These are phyloP conservation scores for Monilinia vaccinii-corymbosi DNA, from an alignment of 2,329 filamentous ascomycete genomes.

Conservation along the genomic window DNA sequence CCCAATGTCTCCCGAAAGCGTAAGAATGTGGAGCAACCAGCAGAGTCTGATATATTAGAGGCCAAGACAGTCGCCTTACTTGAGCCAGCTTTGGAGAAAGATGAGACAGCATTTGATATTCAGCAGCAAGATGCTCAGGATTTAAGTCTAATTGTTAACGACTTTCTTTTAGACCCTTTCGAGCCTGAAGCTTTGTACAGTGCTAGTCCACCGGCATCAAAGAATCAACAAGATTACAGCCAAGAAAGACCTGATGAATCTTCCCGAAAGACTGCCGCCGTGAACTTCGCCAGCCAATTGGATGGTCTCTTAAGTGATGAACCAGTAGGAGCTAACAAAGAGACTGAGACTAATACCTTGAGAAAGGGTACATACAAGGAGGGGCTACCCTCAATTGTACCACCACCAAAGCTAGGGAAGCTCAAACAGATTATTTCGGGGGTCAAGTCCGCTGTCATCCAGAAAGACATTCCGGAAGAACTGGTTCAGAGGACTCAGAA, in stretches of 20 bases:
- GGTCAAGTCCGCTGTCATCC: background rate
- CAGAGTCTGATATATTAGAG: background rate
- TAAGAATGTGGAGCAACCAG: background rate
- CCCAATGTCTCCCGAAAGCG: slow-evolving; percentile 10
- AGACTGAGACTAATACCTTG: background rate
- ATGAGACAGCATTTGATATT: background rate
- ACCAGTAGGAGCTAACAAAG: background rate
- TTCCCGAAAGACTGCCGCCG: background rate
- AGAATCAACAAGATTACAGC: background rate
- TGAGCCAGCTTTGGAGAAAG: background rate
- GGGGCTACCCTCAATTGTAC: background rate
- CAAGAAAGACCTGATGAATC: background rate
- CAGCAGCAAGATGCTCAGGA: slow-evolving; percentile 2
- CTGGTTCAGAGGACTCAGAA: background rate
- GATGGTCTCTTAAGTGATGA: background rate
- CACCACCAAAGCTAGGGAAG: background rate
- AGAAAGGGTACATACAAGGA: background rate
- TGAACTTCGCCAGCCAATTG: background rate
- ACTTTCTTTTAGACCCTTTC: background rate
- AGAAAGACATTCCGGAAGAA: background rate
- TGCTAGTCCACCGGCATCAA: background rate
- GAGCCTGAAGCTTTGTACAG: slow-evolving; percentile 1
- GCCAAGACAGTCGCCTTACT: background rate
- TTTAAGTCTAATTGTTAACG: background rate
- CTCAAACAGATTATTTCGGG: background rate